Evolutionary conservation across 768 basidiomycete genomes (phyloP).

Genomic region (Lactifluus hygrophoroides): DNA sequence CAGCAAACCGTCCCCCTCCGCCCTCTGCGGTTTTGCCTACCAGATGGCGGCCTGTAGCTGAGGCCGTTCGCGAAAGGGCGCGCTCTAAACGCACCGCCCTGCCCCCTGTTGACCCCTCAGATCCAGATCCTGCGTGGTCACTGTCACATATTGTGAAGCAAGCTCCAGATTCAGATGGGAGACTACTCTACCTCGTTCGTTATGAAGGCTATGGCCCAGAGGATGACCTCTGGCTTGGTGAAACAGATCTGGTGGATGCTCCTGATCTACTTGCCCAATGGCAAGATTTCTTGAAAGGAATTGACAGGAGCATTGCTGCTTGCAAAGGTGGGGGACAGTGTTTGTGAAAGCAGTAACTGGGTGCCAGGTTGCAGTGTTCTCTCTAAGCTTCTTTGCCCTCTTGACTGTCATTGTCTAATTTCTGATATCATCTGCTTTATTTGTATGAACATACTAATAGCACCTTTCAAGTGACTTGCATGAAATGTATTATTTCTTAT

Average conservation of each 20-base stretch:
- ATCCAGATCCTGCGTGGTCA: constrained; percentile 22
- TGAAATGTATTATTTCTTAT: too few relatives aligned
- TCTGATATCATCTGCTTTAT: too few relatives aligned
- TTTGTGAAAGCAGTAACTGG: too few relatives aligned
- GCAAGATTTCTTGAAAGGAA: constrained; percentile 18
- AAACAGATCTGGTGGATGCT: constrained; percentile 22
- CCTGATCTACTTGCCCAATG: constrained; percentile 22
- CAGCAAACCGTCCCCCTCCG: constrained; percentile 19
- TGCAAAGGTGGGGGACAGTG: too few relatives aligned
- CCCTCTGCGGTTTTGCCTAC: constrained; percentile 24
- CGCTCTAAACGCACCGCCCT: constrained; percentile 11
- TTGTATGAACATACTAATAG: too few relatives aligned
- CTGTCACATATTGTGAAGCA: constrained; percentile 29
- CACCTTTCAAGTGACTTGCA: too few relatives aligned
- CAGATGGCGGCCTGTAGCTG: constrained; percentile 19
- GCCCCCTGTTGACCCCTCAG: constrained; percentile 18
- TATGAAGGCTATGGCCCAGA: constrained; percentile 26
- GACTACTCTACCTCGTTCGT: constrained; percentile 23
- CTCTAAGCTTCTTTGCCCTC: too few relatives aligned
- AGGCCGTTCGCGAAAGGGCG: constrained; percentile 8
- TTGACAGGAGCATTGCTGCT: constrained; percentile 10
- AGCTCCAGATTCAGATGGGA: constrained; percentile 9
- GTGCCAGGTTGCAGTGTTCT: too few relatives aligned
- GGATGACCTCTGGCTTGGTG: constrained; percentile 24
- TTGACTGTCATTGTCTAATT: too few relatives aligned